Percentiles rank a stretch among this genome's conserved stretches.
Conservation (phyloP, 208 protist species). For the Leishmania martiniquensis region DNA sequence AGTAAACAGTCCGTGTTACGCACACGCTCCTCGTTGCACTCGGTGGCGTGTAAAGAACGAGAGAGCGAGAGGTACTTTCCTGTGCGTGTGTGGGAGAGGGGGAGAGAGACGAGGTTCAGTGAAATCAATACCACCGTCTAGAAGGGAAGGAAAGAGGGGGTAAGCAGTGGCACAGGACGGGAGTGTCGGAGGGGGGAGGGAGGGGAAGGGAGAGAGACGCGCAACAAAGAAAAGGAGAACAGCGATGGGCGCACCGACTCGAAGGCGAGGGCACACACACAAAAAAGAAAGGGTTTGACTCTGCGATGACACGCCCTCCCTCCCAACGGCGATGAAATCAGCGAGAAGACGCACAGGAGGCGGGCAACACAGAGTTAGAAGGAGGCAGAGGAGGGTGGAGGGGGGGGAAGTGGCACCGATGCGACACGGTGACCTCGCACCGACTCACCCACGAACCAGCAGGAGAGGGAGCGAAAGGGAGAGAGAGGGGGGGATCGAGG, state of each 20-base stretch:
- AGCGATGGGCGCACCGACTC: neutral
- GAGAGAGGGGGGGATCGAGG: too few species aligned
- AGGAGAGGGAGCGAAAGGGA: slow-evolving; percentile 6
- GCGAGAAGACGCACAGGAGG: neutral
- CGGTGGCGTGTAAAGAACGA: too few species aligned
- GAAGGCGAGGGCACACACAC: too few species aligned
- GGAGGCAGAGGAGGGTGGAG: too few species aligned
- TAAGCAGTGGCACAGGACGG: neutral
- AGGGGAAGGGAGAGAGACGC: neutral
- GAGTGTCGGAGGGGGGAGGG: neutral
- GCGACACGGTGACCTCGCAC: neutral
- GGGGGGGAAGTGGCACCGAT: neutral
- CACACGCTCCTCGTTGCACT: too few species aligned
- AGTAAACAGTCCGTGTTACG: too few species aligned
- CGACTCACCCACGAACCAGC: neutral
- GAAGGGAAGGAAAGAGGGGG: neutral
- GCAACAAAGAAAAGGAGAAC: neutral
- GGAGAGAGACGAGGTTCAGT: too few species aligned
- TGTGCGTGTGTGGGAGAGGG: too few species aligned
- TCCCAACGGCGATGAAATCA: neutral
- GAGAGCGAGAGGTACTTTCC: too few species aligned
- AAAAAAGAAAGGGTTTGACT: neutral
- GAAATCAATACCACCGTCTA: neutral
- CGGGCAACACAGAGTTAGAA: slow-evolving; percentile 7
- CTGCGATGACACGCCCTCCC: neutral